phyloP scores from a whole-genome alignment of 2,329 filamentous ascomycete genomes.

The Coniochaeta sp. region DNA sequence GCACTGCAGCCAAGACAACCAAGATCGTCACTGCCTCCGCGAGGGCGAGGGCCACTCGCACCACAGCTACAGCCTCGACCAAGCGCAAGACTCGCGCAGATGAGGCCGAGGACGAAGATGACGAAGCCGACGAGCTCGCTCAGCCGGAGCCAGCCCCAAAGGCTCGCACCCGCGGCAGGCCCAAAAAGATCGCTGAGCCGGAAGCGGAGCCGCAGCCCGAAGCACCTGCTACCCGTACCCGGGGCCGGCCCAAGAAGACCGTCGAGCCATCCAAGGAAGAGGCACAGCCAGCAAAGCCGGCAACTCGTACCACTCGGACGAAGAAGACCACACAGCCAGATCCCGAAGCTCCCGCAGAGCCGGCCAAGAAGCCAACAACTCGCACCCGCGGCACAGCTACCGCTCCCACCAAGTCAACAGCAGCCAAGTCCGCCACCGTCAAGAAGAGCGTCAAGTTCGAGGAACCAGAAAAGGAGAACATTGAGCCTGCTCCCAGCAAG shows the following conservation, averaged over 20 bases:
- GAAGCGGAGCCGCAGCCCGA: conserved; percentile 16
- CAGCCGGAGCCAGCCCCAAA: conserved; percentile 14
- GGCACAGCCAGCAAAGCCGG: conserved; percentile 2
- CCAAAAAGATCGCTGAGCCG: conserved; percentile 32
- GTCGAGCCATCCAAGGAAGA: conserved; percentile 9
- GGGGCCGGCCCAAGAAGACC: conserved; percentile 25
- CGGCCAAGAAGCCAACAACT: conserved; percentile 23
- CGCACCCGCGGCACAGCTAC: conserved; percentile 28
- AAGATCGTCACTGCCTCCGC: conserved; percentile 42
- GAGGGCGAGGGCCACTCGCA: conserved; percentile 36
- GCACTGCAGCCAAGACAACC: conserved; percentile 27
- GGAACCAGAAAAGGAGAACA: conserved; percentile 59
- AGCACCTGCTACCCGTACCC: conserved; percentile 16
- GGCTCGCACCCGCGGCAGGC: conserved; percentile 36
- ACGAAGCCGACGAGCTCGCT: conserved; percentile 21
- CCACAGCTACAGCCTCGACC: conserved; percentile 24
- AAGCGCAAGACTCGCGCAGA: conserved; percentile 51
- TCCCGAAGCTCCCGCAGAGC: conserved; percentile 2
- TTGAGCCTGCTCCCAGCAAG: conserved; percentile 26
- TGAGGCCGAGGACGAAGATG: conserved; percentile 42
- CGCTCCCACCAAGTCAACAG: conserved; percentile 21
- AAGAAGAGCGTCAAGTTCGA: conserved; percentile 60
- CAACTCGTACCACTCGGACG: conserved; percentile 11
- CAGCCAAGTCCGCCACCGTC: conserved; percentile 33
- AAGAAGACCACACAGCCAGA: conserved; percentile 20